Conservation (phyloP, 192 early-diverging fungal genomes). For the Umbelopsis vinacea region DNA sequence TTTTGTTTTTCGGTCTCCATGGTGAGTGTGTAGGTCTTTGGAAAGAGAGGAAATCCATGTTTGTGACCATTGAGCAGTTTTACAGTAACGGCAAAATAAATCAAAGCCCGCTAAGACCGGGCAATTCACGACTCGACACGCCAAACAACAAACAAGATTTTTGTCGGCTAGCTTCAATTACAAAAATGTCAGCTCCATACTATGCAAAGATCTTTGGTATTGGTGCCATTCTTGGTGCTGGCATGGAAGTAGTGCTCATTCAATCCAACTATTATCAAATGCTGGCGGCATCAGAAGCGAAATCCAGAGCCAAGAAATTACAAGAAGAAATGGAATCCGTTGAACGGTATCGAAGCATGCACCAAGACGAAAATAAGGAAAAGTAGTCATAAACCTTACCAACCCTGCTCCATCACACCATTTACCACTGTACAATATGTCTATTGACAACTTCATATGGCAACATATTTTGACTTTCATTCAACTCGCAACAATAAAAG, state of each 20-base stretch:
- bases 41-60: not conserved
- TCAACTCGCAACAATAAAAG: not conserved
- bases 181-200: conserved; percentile 22
- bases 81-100: no score
- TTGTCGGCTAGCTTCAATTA: not conserved
- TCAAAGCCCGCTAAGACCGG: no score
- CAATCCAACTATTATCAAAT: conserved; percentile 40
- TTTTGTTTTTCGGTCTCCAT: conserved; percentile 57
- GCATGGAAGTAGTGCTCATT: conserved; percentile 32
- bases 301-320: conserved; percentile 23
- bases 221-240: conserved; percentile 24
- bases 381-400: not conserved
- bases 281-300: conserved; percentile 37
- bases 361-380: not conserved
- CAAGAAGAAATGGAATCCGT: conserved; percentile 27
- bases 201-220: conserved; percentile 34
- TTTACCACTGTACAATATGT: conserved; percentile 1
- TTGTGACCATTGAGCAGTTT: no score
- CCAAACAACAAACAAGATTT: not conserved
- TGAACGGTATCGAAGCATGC: conserved; percentile 1
- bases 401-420: not conserved
- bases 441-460: not conserved
- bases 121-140: not conserved
- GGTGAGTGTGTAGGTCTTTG: not conserved
- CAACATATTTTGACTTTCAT: not conserved